A percentile compares a stretch with the other conserved stretches of the same genome.
Conservation (phyloP, 495 filamentous ascomycete species). For the Penicillium desertorum region DNA sequence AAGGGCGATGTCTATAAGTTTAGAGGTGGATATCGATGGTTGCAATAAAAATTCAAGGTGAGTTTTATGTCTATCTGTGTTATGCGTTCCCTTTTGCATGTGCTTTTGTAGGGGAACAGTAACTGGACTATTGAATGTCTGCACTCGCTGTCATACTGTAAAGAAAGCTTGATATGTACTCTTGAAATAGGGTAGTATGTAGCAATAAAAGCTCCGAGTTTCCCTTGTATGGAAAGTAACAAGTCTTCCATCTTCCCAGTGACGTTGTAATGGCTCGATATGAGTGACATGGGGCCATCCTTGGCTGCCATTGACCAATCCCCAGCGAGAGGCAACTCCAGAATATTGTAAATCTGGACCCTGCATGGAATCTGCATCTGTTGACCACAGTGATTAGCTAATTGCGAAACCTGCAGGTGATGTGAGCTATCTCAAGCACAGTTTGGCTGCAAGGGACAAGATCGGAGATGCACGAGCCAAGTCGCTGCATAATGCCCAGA, state of each 20-base stretch:
- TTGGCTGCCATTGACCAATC: background rate
- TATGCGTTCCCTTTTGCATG: too few species aligned
- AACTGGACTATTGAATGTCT: background rate
- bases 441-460: conserved; percentile 6
- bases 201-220: background rate
- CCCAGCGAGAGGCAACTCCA: background rate
- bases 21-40: background rate
- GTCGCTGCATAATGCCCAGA: background rate
- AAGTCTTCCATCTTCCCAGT: background rate
- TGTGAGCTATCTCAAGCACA: conserved; percentile 2
- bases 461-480: background rate
- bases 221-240: background rate
- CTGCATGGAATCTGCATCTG: background rate
- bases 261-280: background rate
- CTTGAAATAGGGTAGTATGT: background rate
- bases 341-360: background rate
- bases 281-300: background rate
- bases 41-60: background rate
- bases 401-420: conserved; percentile 2
- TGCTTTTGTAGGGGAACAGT: background rate
- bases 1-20: too few species aligned
- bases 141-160: background rate
- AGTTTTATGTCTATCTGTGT: too few species aligned
- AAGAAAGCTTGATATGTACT: background rate
- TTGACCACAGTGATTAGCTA: background rate